Conservation (phyloP, 441 rosid genomes). For the Capsella rubella region DNA sequence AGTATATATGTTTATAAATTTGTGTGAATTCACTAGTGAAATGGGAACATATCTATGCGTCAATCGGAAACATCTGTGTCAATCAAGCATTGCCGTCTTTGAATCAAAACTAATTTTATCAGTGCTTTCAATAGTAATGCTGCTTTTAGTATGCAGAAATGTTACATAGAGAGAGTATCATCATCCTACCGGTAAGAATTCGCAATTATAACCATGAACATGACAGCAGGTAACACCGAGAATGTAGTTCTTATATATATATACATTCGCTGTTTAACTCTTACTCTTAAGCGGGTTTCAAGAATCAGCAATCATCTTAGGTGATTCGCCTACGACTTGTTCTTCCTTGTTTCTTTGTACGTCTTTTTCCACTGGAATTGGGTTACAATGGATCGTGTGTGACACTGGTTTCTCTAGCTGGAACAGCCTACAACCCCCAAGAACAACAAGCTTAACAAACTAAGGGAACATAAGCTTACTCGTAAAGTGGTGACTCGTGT, state of each 20-base stretch:
- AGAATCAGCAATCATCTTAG: conserved; percentile 53
- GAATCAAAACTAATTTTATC: not conserved
- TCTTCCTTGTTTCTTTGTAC: conserved; percentile 50
- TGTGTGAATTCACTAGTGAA: too few species aligned
- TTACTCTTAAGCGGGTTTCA: conserved; percentile 40
- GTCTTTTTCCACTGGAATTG: conserved; percentile 57
- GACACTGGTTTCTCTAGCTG: conserved; percentile 92
- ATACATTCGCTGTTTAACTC: conserved; percentile 26
- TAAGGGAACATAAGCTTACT: not conserved
- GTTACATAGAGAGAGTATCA: not conserved
- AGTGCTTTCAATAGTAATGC: not conserved
- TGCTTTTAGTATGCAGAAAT: not conserved
- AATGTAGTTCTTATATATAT: conserved; percentile 30
- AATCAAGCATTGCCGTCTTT: not conserved
- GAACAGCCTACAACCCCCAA: conserved; percentile 62
- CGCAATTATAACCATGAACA: not conserved
- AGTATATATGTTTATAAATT: too few species aligned
- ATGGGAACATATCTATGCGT: too few species aligned
- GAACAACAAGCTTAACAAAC: conserved; percentile 4
- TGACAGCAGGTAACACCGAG: not conserved
- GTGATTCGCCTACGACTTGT: conserved; percentile 44
- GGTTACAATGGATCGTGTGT: conserved; percentile 87
- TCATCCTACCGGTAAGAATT: not conserved
- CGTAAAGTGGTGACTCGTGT: not conserved
- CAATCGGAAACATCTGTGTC: not conserved